These are phyloP conservation scores for Ogataea paraovalis DNA, from an alignment of 805 yeast species.

Conservation along the genomic window DNA sequence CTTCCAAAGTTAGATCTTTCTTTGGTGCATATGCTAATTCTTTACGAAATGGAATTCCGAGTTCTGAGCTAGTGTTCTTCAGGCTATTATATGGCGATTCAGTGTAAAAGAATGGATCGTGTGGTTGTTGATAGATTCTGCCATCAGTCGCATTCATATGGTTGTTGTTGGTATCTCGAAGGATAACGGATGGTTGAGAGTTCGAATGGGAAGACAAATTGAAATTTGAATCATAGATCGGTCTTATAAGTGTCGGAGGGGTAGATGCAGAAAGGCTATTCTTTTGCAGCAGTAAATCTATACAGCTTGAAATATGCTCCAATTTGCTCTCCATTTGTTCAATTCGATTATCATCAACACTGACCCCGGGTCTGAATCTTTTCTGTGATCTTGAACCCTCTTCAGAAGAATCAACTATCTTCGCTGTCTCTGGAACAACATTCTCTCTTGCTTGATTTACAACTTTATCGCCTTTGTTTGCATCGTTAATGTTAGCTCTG, in stretches of 20 bases:
- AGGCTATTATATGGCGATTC: constrained; percentile 25
- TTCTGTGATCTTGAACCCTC: background rate
- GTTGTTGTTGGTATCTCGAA: background rate
- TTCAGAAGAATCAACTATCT: background rate
- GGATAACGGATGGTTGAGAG: background rate
- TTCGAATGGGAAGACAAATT: background rate
- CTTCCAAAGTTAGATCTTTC: constrained; percentile 3
- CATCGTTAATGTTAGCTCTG: background rate
- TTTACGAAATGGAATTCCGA: constrained; percentile 23
- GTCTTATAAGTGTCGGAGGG: background rate
- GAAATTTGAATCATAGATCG: background rate
- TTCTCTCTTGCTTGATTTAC: background rate
- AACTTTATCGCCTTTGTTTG: background rate
- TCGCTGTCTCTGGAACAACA: background rate
- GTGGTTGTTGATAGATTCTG: constrained; percentile 3
- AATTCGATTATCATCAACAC: background rate
- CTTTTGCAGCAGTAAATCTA: background rate
- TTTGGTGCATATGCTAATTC: constrained; percentile 23
- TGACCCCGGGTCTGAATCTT: background rate
- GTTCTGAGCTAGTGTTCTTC: constrained; percentile 14
- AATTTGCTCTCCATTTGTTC: background rate
- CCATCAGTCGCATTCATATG: background rate
- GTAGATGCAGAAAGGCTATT: background rate
- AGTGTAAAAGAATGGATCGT: constrained; percentile 15
- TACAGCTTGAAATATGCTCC: background rate